Conservation (phyloP, 1,139 yeast species). For the Saccharomyces uvarum region DNA sequence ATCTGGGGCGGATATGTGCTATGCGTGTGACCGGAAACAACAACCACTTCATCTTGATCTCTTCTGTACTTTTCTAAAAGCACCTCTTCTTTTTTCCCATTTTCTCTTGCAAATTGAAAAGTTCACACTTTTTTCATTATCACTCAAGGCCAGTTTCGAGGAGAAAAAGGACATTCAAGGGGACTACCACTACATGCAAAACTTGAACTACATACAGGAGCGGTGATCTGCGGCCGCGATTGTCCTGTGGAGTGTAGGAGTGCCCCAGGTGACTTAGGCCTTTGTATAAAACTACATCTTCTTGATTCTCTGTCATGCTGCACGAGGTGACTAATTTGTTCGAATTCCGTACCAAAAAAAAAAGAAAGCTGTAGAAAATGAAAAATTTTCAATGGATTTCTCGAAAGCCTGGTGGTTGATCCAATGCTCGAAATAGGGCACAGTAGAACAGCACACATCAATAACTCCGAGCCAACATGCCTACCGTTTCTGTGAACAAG, state of each 20-base stretch:
- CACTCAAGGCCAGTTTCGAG: neutral
- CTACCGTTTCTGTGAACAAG: conserved; percentile 92
- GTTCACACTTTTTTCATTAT: neutral
- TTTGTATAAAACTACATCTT: neutral
- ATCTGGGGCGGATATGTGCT: neutral
- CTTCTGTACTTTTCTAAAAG: neutral
- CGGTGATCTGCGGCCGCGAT: neutral
- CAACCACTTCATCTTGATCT: neutral
- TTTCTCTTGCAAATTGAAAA: neutral
- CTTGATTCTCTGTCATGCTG: neutral
- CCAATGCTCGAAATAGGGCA: neutral
- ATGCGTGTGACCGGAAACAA: neutral
- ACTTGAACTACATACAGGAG: neutral
- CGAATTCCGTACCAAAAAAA: neutral
- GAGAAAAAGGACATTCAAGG: neutral
- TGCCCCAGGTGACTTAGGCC: neutral
- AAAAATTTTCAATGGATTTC: neutral
- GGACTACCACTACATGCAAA: neutral
- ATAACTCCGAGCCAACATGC: conserved; percentile 45
- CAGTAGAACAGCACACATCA: neutral
- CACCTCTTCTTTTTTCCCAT: neutral
- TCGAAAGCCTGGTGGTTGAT: neutral
- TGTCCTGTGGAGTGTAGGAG: neutral
- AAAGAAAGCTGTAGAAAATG: neutral
- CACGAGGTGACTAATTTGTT: neutral